A percentile compares a stretch with the other conserved stretches of the same genome.
phyloP scores from a whole-genome alignment of 108 stramenopile genomes.

The Nitzschia sp. region DNA sequence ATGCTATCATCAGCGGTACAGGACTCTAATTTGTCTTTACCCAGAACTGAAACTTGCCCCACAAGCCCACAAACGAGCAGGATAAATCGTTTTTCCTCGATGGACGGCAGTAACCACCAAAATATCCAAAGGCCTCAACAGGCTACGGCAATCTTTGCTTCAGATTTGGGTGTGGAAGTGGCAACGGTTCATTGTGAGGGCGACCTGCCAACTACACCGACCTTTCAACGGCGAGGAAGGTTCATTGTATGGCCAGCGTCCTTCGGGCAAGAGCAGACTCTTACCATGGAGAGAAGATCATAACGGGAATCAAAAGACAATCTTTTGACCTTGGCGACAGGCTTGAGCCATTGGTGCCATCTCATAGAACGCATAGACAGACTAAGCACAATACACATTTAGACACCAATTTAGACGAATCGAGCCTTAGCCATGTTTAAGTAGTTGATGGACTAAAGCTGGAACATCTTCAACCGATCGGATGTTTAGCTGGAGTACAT shows the following conservation, averaged over 20 bases:
- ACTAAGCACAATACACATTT: no score
- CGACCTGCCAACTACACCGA: neutral
- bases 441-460: no score
- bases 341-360: neutral
- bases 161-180: neutral
- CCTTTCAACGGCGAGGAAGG: constrained; percentile 12
- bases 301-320: neutral
- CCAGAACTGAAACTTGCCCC: no score
- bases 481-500: no score
- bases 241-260: constrained; percentile 25
- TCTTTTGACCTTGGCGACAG: neutral
- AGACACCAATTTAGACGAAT: no score
- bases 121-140: neutral
- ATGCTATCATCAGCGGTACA: no score
- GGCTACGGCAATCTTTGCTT: neutral
- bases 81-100: no score
- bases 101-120: neutral
- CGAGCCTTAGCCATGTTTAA: no score
- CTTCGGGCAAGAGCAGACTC: neutral
- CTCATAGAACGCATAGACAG: no score
- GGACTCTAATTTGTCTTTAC: no score
- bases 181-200: neutral
- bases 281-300: neutral
- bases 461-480: no score
- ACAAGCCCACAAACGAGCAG: no score